Evolutionary conservation across 2,329 filamentous ascomycete genomes (phyloP).

Genomic region (Monilinia vaccinii-corymbosi): DNA sequence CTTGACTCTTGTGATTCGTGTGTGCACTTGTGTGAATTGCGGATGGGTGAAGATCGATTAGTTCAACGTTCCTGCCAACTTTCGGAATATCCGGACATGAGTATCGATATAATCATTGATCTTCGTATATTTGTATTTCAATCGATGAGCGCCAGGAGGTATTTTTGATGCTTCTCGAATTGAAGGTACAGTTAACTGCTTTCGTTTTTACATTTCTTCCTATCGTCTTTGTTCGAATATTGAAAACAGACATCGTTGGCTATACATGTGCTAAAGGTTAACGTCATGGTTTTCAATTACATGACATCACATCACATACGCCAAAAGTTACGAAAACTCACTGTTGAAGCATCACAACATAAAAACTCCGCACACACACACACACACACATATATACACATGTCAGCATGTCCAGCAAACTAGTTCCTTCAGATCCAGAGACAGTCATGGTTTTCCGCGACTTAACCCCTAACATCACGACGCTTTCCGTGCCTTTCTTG

Average conservation of each 20-base stretch:
- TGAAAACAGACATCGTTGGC: neutral
- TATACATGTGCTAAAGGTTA: neutral
- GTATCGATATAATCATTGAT: neutral
- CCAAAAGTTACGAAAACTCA: neutral
- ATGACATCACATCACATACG: neutral
- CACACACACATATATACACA: neutral
- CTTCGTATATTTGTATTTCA: no score
- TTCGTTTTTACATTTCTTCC: neutral
- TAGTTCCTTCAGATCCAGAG: conserved; percentile 62
- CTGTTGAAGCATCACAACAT: neutral
- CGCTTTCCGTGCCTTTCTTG: conserved; percentile 73
- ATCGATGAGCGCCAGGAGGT: no score
- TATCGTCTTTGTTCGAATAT: no score
- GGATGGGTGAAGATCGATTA: neutral
- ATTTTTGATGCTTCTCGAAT: neutral
- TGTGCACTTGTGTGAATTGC: neutral
- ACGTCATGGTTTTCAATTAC: neutral
- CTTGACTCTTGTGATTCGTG: no score
- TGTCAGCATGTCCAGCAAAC: conserved; percentile 48
- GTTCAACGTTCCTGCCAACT: no score
- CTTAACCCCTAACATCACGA: conserved; percentile 69
- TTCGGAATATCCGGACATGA: neutral
- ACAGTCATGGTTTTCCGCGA: conserved; percentile 87
- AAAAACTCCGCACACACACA: no score
- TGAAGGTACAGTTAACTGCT: neutral